Base-by-base conservation (phyloP, 2,329 filamentous ascomycete species). In the Xylariaceae sp. region DNA sequence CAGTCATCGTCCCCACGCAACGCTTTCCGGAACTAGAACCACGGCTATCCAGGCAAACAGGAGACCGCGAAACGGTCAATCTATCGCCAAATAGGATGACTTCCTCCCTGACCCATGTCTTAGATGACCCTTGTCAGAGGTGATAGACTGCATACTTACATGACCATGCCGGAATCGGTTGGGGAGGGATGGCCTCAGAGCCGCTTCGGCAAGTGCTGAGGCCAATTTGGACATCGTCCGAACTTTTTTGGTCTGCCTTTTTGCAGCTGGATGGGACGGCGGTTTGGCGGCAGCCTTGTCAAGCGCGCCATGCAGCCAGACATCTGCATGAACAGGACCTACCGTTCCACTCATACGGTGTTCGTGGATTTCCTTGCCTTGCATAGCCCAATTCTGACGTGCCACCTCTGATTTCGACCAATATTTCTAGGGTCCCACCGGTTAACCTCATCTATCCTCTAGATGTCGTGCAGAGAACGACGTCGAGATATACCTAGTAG, bases 21-120 rank as follows among this genome's bases (percentile, higher is more conserved):
- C 56, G 61, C 54, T 59, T 63, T 52, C 61, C 61, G 59, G 56
- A 63, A 61, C 58, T 58, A 63, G 61, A 59, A 57, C 51, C 54
- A 60, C 56, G 32, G 20, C 56, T 61, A 57, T 59, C 59, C 48
- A 56, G 57, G 50, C 50, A 48, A 48, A 53, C 48, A 54, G 54
- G 57, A 52, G 52, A 61, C 49, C 21, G 47, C 59, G 53, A 56
- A 57, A 57, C 46, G 52, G 52, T 54, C 47, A 56, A 53, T 54
- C 54, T 48, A 53, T 52, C 44, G 54, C 61, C 61, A 61, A 63
- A 63, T 61, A 63, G 59, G 61, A 61, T 61, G 59, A 23, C 56
- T 61, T 59, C 61, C 61, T 58, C 52, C 51, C 52, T 54, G 50
- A 58, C 54, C 61, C 61, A 59, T 63, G 61, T 63, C 60, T 62